phyloP scores from a whole-genome alignment of 2,329 filamentous ascomycete genomes.

The Phaeosphaeria sp. region DNA sequence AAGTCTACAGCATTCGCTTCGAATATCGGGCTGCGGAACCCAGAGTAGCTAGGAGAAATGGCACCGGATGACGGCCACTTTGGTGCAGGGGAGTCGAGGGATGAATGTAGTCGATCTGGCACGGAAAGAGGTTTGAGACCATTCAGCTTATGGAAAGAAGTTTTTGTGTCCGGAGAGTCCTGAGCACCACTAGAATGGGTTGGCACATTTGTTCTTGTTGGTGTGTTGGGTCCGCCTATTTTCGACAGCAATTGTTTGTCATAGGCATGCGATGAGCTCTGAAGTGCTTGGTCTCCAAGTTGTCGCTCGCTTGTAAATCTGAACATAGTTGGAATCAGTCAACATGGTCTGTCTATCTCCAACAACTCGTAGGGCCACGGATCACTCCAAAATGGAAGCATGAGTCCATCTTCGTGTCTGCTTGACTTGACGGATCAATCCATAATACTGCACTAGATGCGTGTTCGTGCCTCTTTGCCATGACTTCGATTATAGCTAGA shows the following conservation, averaged over 20 bases:
- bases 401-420: background rate
- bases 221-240: constrained; percentile 66
- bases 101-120: constrained; percentile 50
- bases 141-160: constrained; percentile 50
- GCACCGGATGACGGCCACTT: constrained; percentile 52
- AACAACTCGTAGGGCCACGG: background rate
- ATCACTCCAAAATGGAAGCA: background rate
- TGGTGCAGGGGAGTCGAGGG: constrained; percentile 48
- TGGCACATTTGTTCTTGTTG: constrained; percentile 52
- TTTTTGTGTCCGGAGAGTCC: constrained; percentile 46
- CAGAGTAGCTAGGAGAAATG: constrained; percentile 52
- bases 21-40: constrained; percentile 52
- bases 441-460: background rate
- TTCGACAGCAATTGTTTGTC: constrained; percentile 68
- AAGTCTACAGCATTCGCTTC: constrained; percentile 39
- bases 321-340: constrained; percentile 17
- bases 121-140: constrained; percentile 55
- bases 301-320: constrained; percentile 67
- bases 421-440: background rate
- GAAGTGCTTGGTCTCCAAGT: constrained; percentile 63
- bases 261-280: constrained; percentile 66
- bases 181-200: constrained; percentile 42
- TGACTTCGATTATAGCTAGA: too few species aligned
- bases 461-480: background rate
- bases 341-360: background rate